Conservation (phyloP, 805 yeast species). For the Pichia membranifaciens region DNA sequence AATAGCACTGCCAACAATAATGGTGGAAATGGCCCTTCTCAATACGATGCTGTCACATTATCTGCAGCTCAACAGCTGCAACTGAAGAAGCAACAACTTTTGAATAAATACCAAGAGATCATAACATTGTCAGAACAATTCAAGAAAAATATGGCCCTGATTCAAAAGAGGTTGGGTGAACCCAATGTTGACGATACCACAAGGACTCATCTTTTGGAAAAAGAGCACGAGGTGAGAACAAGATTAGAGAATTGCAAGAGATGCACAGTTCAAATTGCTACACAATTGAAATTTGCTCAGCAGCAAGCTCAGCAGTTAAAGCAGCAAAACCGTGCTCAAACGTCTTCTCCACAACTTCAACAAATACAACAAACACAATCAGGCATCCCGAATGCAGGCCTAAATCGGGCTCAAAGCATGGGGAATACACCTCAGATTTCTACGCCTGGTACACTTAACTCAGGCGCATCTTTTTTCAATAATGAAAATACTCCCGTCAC, state of each 20-base stretch:
- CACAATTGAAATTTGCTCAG: slow-evolving; percentile 32
- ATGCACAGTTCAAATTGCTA: slow-evolving; percentile 37
- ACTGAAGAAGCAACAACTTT: slow-evolving; percentile 25
- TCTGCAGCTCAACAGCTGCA: slow-evolving; percentile 23
- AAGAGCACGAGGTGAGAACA: slow-evolving; percentile 42
- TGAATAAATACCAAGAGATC: slow-evolving; percentile 37
- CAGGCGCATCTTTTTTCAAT: background rate
- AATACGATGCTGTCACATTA: slow-evolving; percentile 11
- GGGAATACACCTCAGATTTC: background rate
- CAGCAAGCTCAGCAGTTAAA: slow-evolving; percentile 18
- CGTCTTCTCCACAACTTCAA: slow-evolving; percentile 9
- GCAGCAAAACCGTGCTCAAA: slow-evolving; percentile 5
- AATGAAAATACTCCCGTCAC: background rate
- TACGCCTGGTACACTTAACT: background rate
- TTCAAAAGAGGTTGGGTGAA: slow-evolving; percentile 43
- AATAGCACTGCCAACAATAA: background rate
- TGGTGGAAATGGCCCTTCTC: background rate
- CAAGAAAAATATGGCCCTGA: slow-evolving; percentile 43
- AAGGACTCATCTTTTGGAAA: slow-evolving; percentile 38
- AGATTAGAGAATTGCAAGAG: slow-evolving; percentile 45
- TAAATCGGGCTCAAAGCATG: background rate
- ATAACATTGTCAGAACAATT: slow-evolving; percentile 43
- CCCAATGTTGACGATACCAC: slow-evolving; percentile 42
- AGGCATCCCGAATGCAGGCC: background rate
- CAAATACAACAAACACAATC: background rate